These are phyloP conservation scores for Leishmania major DNA, from an alignment of 208 protist genomes.

Conservation along the genomic window DNA sequence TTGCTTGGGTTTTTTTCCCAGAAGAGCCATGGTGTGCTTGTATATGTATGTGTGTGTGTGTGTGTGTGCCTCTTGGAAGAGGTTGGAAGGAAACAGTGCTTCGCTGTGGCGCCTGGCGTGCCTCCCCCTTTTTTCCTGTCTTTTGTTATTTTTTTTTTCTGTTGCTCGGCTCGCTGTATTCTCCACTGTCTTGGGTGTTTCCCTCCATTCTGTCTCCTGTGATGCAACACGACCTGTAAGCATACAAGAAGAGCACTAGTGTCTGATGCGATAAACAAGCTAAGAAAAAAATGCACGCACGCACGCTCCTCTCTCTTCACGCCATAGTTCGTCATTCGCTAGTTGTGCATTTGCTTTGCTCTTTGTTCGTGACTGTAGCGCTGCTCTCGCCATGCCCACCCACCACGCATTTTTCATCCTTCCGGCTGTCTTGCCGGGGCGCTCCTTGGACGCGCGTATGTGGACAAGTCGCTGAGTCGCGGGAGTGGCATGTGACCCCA, in stretches of 20 bases:
- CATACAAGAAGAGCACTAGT: neutral
- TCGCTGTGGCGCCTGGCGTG: neutral
- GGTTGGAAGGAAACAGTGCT: neutral
- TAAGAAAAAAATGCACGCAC: neutral
- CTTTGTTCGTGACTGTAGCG: neutral
- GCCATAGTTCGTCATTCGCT: neutral
- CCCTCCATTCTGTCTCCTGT: neutral
- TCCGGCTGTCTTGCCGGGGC: neutral
- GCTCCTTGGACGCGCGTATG: neutral
- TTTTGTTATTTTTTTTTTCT: neutral
- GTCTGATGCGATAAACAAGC: neutral
- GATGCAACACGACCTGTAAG: neutral
- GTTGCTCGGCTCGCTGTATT: neutral
- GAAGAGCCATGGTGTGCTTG: too few relatives aligned
- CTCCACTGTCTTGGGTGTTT: neutral
- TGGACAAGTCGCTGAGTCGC: neutral
- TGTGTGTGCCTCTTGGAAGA: neutral
- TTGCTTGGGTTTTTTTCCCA: too few relatives aligned
- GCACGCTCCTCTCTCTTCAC: neutral
- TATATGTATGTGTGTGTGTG: too few relatives aligned
- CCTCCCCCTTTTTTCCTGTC: neutral
- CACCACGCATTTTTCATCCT: neutral
- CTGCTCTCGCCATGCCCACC: neutral
- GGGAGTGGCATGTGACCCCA: neutral
- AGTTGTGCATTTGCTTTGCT: neutral